Base-by-base conservation (phyloP, 2,329 filamentous ascomycete species). In the Pseudocercospora crystallina region DNA sequence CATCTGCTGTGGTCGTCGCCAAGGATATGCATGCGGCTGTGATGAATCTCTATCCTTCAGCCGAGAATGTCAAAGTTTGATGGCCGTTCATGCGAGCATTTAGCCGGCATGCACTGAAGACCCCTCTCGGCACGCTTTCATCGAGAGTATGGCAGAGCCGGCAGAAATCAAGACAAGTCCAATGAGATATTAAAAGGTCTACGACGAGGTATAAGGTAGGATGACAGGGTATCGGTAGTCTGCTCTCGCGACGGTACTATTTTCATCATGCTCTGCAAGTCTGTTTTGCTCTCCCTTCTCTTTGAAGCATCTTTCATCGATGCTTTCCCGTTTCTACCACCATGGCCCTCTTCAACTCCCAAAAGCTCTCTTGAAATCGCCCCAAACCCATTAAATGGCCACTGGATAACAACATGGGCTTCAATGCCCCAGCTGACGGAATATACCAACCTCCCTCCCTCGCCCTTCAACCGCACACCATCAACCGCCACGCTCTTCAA, bases 361-460 rank as follows among this genome's bases (percentile, higher is more conserved):
- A 43, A 14, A 11, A 33, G 1, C 30, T 51, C n/a, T 26, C 20
- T 26, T 26, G 35, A 40, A 10, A 36, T 20, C 29, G 43, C 44
- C 3, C 54, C 53, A 20, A 43, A 54, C 33, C 56, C 57, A 11
- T 48, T 33, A 9, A 33, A 59, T 32, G 63, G 74, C 40, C 77
- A 80, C 54, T 86, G 83, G 82, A 74, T 84, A 11, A 77, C 80
- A 55, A 82, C 79, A 2, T 87, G 83, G 84, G 79, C 80, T 0
- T 74, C 81, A 2, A 86, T 86, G 83, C 82, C 83, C 0, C 83
- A 86, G 63, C 69, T 84, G 35, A 81, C 81, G 1, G 84, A 87
- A 61, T 77, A 75, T 8, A 73, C 69, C 40, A 87, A 86, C 57
- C 72, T 87, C 14, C 83, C 84, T 8, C 78, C 79, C 0, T 65